Base-by-base conservation (phyloP, 495 filamentous ascomycete genomes). In the Staphylotrichum tortipilum region DNA sequence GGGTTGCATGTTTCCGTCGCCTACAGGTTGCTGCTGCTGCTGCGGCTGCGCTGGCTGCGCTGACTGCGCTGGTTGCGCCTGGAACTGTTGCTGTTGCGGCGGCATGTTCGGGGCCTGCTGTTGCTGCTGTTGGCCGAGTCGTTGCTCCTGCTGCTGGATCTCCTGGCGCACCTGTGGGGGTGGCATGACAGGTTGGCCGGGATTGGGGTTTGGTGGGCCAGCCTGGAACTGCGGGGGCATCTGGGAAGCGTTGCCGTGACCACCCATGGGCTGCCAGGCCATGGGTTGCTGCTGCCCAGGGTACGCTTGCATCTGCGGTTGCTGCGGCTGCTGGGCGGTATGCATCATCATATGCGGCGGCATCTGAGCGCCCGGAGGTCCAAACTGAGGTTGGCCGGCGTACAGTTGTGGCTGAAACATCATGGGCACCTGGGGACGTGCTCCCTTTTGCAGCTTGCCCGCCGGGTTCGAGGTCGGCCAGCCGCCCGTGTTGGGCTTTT, bases 381-480 rank as follows among this genome's bases (percentile, higher is more conserved):
- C 38, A 15, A 41, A 46, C 14, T 35, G 43, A 35, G 2, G 43
- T 18, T 22, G 21, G 14, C 39, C 14, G 43, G 44, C 15, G 15
- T 40, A 12, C 10, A 24, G 19, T 11, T 23, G 43, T 3, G 52
- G 40, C 0, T 37, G 42, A 5, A 43, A 47, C 2, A 15, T 6
- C 4, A 12, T 21, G 14, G n/a, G 44, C 7, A n/a, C 38, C 24
- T 41, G 28, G 21, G 15, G 46, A 6, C 2, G 17, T 33, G n/a
- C 1, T 18, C 18, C 29, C 24, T 50, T 49, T 24, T 54, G 52
- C 17, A 53, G 18, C 31, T 34, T 48, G 38, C 38, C 44, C 21
- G 21, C 15, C 12, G 47, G n/a, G 7, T 7, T 49, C 14, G 43
- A 4, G 19, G n/a, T n/a, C n/a, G n/a, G n/a, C n/a, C 8, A 9